Base-by-base conservation (phyloP, 2,329 filamentous ascomycete species). In the Monosporascus sp. region DNA sequence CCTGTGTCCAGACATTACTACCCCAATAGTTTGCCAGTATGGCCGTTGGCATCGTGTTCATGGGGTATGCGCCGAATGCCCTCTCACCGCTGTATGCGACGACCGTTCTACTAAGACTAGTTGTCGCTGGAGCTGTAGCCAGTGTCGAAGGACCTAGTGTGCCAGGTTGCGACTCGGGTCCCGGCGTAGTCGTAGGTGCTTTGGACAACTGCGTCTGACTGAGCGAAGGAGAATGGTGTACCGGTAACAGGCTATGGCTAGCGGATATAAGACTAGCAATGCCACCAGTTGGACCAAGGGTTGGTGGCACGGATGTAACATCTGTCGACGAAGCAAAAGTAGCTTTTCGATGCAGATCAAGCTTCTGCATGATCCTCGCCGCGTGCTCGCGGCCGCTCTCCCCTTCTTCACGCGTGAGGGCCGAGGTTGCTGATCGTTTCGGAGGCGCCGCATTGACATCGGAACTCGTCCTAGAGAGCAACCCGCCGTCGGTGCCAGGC, bases 21-120 rank as follows among this genome's bases (percentile, higher is more conserved):
- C 93, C 93, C 93, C 93, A 97, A 52, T 95, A 81, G 67, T 97
- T 97, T 35, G 92, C 92, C 75, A 96, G 83, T 56, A 97, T 84
- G 15, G 90, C 90, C 48, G 88, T 89, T 1, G 92, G 90, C 71
- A 96, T 83, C 22, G 82, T 82, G 43, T 87, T 83, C n/a, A 79
- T 79, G 47, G 77, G 82, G n/a, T 84, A 84, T 18, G 84, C 70
- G 3, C 80, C 80, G 52, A 90, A 76, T 2, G 84, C 83, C 55
- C 87, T 82, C 64, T 96, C 91, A 49, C 86, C 87, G 61, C 87
- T 90, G 17, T 93, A 83, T 25, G 90, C 78, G 24, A 97, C 88
- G 22, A 92, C 93, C 22, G 85, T 85, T 64, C 89, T 90, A 72
- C 92, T 97, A 63, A 97, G 80, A 58, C 86, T 91, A 2, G 93